Conservation (phyloP, 257 asterid genomes). For the Echites panduratus region DNA sequence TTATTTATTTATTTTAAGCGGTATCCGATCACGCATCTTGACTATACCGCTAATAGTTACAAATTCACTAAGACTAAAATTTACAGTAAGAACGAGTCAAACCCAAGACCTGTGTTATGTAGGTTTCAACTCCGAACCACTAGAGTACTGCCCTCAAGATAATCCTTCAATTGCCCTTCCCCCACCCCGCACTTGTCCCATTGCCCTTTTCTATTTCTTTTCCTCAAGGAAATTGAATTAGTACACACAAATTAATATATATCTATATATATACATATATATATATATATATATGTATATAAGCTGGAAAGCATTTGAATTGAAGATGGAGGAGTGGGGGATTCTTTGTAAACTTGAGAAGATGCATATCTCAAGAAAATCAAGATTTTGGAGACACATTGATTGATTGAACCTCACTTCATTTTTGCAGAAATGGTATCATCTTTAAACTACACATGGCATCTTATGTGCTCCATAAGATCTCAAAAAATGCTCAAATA, state of each 20-base stretch:
- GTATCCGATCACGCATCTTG: too few relatives aligned
- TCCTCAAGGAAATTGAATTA: neutral
- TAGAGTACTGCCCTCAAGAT: constrained; percentile 5
- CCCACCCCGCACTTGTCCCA: neutral
- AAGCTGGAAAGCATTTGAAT: constrained; percentile 23
- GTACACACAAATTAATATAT: neutral
- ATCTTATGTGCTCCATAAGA: constrained; percentile 15
- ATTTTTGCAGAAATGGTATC: constrained; percentile 15
- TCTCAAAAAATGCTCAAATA: neutral
- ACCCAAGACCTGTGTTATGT: too few relatives aligned
- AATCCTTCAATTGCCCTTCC: neutral
- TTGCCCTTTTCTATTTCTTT: neutral
- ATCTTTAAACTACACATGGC: constrained; percentile 20
- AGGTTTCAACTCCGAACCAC: too few relatives aligned
- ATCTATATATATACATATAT: too few relatives aligned
- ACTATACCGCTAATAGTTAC: too few relatives aligned
- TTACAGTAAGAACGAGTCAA: too few relatives aligned
- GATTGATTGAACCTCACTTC: constrained; percentile 25
- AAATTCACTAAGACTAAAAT: too few relatives aligned
- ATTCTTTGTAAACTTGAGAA: constrained; percentile 7
- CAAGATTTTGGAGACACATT: constrained; percentile 10
- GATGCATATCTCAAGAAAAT: constrained; percentile 12
- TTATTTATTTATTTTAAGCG: too few relatives aligned
- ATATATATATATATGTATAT: too few relatives aligned
- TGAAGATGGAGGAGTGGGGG: neutral